Evolutionary conservation across 192 early-diverging fungal species (phyloP).

Genomic region (Gorgonomyces haynaldii): DNA sequence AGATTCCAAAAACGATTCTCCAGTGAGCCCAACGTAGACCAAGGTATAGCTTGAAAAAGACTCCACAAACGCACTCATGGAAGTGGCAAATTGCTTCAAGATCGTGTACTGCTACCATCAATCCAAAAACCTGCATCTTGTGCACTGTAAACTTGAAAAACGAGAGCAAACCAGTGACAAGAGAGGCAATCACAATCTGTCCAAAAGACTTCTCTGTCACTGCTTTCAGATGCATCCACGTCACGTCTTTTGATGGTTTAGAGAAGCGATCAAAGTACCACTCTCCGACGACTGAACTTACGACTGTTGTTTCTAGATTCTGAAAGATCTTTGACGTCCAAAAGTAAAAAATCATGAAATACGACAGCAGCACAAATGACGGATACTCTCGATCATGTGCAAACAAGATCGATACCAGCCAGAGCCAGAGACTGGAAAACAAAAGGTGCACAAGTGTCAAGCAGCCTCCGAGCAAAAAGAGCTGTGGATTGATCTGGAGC

Average conservation of each 20-base stretch:
- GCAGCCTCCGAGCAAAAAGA: slow-evolving; percentile 50
- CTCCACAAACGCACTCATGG: slow-evolving; percentile 8
- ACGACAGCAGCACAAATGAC: slow-evolving; percentile 39
- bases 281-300: slow-evolving; percentile 60
- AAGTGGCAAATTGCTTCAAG: neutral
- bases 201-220: slow-evolving; percentile 54
- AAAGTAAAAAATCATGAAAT: slow-evolving; percentile 59
- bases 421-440: slow-evolving; percentile 55
- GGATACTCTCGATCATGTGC: slow-evolving; percentile 45
- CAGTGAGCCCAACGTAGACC: slow-evolving; percentile 57
- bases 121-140: slow-evolving; percentile 47
- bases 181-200: slow-evolving; percentile 46
- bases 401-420: slow-evolving; percentile 56
- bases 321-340: slow-evolving; percentile 63
- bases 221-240: slow-evolving; percentile 17
- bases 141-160: slow-evolving; percentile 30
- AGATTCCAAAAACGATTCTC: slow-evolving; percentile 47
- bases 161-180: slow-evolving; percentile 51
- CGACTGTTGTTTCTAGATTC: slow-evolving; percentile 56
- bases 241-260: slow-evolving; percentile 19
- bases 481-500: slow-evolving; percentile 54
- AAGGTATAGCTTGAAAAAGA: slow-evolving; percentile 49
- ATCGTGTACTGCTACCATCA: slow-evolving; percentile 14
- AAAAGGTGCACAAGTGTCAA: slow-evolving; percentile 43
- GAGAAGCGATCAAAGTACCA: slow-evolving; percentile 68